Evolutionary conservation across 305 asterid species (phyloP), one percentile per base, ranked within the genome.

Genomic region (Fraxinus platypoda): DNA sequence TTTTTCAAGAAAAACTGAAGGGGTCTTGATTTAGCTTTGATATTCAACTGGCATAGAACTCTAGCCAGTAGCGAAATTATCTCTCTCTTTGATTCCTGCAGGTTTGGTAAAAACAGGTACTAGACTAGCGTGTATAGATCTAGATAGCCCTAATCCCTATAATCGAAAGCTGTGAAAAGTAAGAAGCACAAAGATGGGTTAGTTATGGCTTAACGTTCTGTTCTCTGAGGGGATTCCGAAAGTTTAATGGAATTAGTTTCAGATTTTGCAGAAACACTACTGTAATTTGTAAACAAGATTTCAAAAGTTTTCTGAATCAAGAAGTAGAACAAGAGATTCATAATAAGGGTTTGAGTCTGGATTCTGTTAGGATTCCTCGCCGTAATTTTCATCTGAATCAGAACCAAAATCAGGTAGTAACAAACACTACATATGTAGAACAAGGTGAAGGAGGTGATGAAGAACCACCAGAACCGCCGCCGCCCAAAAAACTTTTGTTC

Each of bases 271-370:
- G 80, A 77, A 84, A 81, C 54, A 85, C 66, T 2, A 75, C 7
- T 46, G 21, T 46, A 46, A 15, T 54, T n/a, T n/a, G 8, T 54
- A 17, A 82, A 72, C 81, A 86, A 81, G 85, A 82, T 49, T 84
- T 81, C 57, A 81, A 74, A 75, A 79, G 41, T 68, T 70, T 43
- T 57, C 76, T 71, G 81, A 83, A 72, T 86, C 85, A 86, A 88
- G 90, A 85, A 89, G 92, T 92, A 94, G 91, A 87, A 85, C 87
- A 79, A 72, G 88, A 84, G 70, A 77, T 85, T 17, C 23, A n/a
- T 35, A 71, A 78, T 73, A 85, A 82, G 87, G 89, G 85, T 89
- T 88, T 84, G 93, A 92, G 80, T 89, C 97, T 93, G 98, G 97
- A 93, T 93, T 90, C 95, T 88, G 94, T 85, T 25, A 88, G 88